phyloP scores from a whole-genome alignment of 1,284 basidiomycete species.

The Cryptococcus maquisensis region DNA sequence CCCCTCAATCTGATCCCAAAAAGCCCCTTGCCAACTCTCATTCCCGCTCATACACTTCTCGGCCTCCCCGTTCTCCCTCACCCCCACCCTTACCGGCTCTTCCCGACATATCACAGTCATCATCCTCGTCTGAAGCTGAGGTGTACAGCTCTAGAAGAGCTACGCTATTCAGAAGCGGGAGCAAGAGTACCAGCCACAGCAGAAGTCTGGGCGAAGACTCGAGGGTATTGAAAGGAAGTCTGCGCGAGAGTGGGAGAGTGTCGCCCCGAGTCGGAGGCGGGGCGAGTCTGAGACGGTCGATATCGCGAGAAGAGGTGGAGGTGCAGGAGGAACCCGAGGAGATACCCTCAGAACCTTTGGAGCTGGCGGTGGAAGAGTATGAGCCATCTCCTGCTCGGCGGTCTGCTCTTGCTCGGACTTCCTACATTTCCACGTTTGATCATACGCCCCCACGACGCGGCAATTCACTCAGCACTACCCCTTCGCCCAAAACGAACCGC shows the following conservation, averaged over 20 bases:
- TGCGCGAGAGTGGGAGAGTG: too few relatives aligned
- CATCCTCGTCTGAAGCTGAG: conserved; percentile 17
- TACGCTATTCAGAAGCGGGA: conserved; percentile 24
- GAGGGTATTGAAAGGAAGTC: too few relatives aligned
- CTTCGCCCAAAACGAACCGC: neutral
- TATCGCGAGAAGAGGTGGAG: neutral
- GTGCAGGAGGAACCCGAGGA: neutral
- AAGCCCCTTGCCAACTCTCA: neutral
- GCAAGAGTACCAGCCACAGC: conserved; percentile 5
- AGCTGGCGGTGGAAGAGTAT: neutral
- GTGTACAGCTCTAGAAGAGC: conserved; percentile 24
- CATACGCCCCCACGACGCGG: neutral
- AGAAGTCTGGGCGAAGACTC: neutral
- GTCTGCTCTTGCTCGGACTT: neutral
- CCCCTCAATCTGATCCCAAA: neutral
- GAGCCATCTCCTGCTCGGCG: neutral
- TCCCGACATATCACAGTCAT: conserved; percentile 14
- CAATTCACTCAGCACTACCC: neutral
- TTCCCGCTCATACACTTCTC: neutral
- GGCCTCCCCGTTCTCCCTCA: neutral
- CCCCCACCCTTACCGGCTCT: conserved; percentile 24
- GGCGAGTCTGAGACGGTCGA: too few relatives aligned
- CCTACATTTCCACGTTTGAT: neutral
- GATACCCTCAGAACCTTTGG: neutral
- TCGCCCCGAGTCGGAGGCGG: too few relatives aligned